A percentile compares a stretch with the other conserved stretches of the same genome.
Evolutionary conservation across 345 rosid genomes (phyloP).

Genomic region (Arabidopsis arenosa): DNA sequence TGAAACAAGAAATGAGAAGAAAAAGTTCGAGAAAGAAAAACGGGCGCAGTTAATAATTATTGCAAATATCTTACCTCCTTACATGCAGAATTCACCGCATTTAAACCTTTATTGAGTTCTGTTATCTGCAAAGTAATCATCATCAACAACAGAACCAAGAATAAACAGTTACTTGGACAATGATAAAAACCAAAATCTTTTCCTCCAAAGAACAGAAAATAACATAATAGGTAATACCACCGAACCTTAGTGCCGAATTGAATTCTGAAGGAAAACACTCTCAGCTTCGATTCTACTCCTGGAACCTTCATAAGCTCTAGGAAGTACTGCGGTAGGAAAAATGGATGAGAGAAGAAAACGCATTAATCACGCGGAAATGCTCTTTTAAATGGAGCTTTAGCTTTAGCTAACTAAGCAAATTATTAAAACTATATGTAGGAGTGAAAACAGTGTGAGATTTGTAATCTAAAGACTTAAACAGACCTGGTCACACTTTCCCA

Average conservation of each 20-base stretch:
- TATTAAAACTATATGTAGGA: background rate
- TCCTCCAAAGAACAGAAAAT: slow-evolving; percentile 29
- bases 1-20: slow-evolving; percentile 18
- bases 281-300: slow-evolving; percentile 90
- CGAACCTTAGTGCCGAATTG: slow-evolving; percentile 93
- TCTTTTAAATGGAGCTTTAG: no score
- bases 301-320: slow-evolving; percentile 99
- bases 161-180: slow-evolving; percentile 5
- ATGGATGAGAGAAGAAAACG: slow-evolving; percentile 36
- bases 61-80: slow-evolving; percentile 67
- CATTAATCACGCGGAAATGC: background rate
- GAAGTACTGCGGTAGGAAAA: slow-evolving; percentile 63
- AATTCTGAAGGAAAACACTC: slow-evolving; percentile 97
- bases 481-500: slow-evolving; percentile 99
- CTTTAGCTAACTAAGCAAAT: background rate
- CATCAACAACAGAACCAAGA: slow-evolving; percentile 26
- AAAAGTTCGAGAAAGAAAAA: slow-evolving; percentile 19
- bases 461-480: slow-evolving; percentile 36
- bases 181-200: background rate
- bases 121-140: slow-evolving; percentile 55
- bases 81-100: slow-evolving; percentile 85
- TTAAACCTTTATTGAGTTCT: slow-evolving; percentile 87
- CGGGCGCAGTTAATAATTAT: background rate
- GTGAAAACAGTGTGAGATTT: slow-evolving; percentile 14
- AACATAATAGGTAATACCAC: slow-evolving; percentile 44